These are phyloP conservation scores for Cyberlindnera meyerae DNA, from an alignment of 805 yeast genomes.

Conservation along the genomic window DNA sequence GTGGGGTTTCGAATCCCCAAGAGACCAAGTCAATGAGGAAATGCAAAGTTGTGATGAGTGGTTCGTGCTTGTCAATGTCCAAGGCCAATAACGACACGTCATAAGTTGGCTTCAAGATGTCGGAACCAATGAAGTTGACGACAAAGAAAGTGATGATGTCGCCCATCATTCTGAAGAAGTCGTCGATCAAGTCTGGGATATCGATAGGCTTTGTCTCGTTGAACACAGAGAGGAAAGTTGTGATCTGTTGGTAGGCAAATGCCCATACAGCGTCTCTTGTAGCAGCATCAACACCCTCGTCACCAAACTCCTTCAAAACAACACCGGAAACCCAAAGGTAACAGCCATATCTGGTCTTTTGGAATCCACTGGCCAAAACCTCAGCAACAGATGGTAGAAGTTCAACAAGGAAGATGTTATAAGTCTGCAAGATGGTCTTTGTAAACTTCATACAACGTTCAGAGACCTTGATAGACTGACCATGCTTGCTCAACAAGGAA, in stretches of 20 bases:
- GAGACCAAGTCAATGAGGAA: conserved; percentile 75
- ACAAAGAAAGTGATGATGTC: conserved; percentile 78
- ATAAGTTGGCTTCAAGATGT: conserved; percentile 46
- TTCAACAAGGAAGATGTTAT: conserved; percentile 50
- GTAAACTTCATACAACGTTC: conserved; percentile 71
- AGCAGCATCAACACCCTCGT: conserved; percentile 42
- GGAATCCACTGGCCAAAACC: conserved; percentile 65
- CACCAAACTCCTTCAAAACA: conserved; percentile 68
- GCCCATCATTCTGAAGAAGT: conserved; percentile 74
- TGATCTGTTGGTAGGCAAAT: conserved; percentile 65
- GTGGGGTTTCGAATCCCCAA: conserved; percentile 82
- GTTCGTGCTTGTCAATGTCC: conserved; percentile 61
- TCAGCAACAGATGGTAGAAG: conserved; percentile 62
- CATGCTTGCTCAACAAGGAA: conserved; percentile 46
- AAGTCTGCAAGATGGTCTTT: conserved; percentile 59
- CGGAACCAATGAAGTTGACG: conserved; percentile 40
- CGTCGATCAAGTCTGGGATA: conserved; percentile 66
- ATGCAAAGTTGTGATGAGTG: conserved; percentile 65
- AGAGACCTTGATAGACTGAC: conserved; percentile 57
- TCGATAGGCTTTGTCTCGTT: conserved; percentile 21
- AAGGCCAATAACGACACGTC: conserved; percentile 55
- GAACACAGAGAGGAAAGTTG: conserved; percentile 48
- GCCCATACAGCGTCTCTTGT: conserved; percentile 62
- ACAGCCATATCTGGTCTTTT: conserved; percentile 67
- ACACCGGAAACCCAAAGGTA: conserved; percentile 88